Evolutionary conservation across 2,329 filamentous ascomycete genomes (phyloP).

Genomic region (Huntiella moniliformis): DNA sequence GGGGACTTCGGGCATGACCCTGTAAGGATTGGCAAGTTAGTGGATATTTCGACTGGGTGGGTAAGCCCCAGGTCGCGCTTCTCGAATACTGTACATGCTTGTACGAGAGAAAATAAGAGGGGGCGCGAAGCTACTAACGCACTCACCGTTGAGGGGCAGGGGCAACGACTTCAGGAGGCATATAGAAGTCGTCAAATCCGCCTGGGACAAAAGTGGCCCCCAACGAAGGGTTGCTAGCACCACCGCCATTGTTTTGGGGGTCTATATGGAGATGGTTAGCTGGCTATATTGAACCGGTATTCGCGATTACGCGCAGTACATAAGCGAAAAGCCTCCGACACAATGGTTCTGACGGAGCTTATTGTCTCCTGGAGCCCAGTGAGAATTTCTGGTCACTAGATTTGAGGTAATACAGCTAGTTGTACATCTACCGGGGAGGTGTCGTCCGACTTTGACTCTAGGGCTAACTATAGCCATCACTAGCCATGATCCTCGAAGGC

Average conservation of each 20-base stretch:
- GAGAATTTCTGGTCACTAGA: too few relatives aligned
- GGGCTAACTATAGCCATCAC: too few relatives aligned
- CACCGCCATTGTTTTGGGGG: slow-evolving; percentile 1
- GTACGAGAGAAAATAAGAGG: slow-evolving; percentile 4
- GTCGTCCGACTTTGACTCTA: too few relatives aligned
- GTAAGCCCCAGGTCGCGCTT: not conserved
- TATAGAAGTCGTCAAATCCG: slow-evolving; percentile 39
- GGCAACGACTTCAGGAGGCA: slow-evolving; percentile 37
- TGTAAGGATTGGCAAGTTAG: slow-evolving; percentile 20
- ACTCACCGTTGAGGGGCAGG: slow-evolving; percentile 36
- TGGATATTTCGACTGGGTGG: slow-evolving; percentile 4
- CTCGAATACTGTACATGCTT: not conserved
- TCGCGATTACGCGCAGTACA: not conserved
- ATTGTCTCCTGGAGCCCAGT: too few relatives aligned
- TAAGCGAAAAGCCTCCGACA: not conserved
- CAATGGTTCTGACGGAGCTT: too few relatives aligned
- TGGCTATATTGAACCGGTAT: not conserved
- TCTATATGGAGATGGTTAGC: slow-evolving; percentile 1
- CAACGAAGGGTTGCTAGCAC: slow-evolving; percentile 16
- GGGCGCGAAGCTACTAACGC: slow-evolving; percentile 4
- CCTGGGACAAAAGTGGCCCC: slow-evolving; percentile 41
- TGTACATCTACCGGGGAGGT: too few relatives aligned
- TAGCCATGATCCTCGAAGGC: too few relatives aligned
- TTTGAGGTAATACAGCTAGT: too few relatives aligned
- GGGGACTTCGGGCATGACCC: slow-evolving; percentile 86